Evolutionary conservation across 305 asterid genomes (phyloP), one percentile per base, ranked within the genome.

Genomic region (Fraxinus greggii): DNA sequence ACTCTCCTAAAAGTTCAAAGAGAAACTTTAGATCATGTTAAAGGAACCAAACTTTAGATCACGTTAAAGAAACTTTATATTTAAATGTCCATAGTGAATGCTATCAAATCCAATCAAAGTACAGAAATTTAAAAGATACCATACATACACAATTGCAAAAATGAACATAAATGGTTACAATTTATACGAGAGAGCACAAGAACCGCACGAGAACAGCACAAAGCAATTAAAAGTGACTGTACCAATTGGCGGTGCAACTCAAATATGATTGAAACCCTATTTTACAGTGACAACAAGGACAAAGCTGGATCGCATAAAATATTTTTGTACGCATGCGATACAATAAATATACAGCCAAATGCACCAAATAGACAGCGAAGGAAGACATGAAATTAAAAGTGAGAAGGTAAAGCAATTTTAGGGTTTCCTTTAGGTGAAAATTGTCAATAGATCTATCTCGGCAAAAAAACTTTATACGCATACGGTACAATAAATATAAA

Each of bases 211-310:
- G n/a, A 48, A 48, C 21, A 69, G 38, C 9, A 31, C 75, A 31
- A 15, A 3, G 13, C 75, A 69, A 69, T 5, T 29, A 31, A 4
- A 69, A 69, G 23, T 15, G 23, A 31, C 17, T 2, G 75, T 13
- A 69, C 21, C 74, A 5, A 32, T 3, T 13, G 9, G 74, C 2
- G 74, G 36, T 17, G 21, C 40, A 69, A 69, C 23, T 69, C 32
- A 78, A 81, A 85, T 15, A 36, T 24, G 75, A 65, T 82, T 24
- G 78, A 82, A 90, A 88, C 89, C 92, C 91, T 88, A 88, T 26
- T 69, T 82, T 40, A 23, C 79, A 86, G 63, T 72, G 13, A 36
- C 21, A 79, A 24, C 80, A 75, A 33, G 77, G 8, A 26, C 6
- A 48, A 84, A 83, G 70, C 51, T 65, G 51, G n/a, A 80, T 33